These are phyloP conservation scores for Candida ortonii DNA, from an alignment of 805 yeast species.

Conservation along the genomic window DNA sequence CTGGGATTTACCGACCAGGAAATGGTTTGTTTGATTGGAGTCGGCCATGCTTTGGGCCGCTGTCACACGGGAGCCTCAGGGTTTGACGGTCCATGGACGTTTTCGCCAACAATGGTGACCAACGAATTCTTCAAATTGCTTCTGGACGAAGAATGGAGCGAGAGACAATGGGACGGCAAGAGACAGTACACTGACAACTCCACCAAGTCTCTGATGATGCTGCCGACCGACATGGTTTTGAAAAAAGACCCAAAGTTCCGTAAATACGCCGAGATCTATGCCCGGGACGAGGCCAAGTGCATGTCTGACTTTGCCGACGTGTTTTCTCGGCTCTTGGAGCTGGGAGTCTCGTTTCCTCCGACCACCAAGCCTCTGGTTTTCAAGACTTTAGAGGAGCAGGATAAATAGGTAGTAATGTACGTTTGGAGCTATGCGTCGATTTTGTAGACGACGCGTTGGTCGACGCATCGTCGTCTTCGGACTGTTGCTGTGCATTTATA, in stretches of 20 bases:
- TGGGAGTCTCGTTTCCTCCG: conserved; percentile 67
- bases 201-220: conserved; percentile 54
- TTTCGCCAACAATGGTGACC: conserved; percentile 67
- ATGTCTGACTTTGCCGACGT: conserved; percentile 48
- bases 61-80: conserved; percentile 60
- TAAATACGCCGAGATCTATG: conserved; percentile 46
- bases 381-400: conserved; percentile 72
- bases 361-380: conserved; percentile 45
- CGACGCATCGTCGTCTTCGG: too few species aligned
- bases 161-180: conserved; percentile 58
- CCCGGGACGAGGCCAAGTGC: conserved; percentile 47
- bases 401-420: too few species aligned
- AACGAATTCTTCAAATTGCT: conserved; percentile 68
- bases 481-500: too few species aligned
- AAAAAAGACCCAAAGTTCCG: conserved; percentile 44
- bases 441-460: too few species aligned
- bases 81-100: conserved; percentile 89
- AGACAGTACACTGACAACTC: conserved; percentile 61
- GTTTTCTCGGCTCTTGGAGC: conserved; percentile 54
- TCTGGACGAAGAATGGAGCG: conserved; percentile 55
- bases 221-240: conserved; percentile 56
- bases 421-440: too few species aligned
- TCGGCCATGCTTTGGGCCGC: conserved; percentile 47
- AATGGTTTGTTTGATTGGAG: conserved; percentile 45
- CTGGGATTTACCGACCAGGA: conserved; percentile 49